Percentiles rank a stretch among this genome's conserved stretches.
phyloP scores from a whole-genome alignment of 2,329 filamentous ascomycete genomes.

The Neopestalotiopsis sp. region DNA sequence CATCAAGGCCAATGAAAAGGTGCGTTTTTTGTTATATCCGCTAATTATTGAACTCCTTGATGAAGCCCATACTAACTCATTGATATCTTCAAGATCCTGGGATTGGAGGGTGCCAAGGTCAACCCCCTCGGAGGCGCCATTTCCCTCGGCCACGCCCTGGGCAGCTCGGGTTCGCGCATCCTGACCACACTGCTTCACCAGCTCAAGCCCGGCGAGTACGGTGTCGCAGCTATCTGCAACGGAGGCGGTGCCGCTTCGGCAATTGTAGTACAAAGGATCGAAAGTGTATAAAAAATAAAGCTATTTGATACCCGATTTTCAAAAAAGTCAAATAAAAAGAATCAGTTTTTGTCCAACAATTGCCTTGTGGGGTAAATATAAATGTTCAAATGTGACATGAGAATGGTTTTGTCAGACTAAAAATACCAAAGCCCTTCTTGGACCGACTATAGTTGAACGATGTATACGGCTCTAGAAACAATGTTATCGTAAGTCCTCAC shows the following conservation, averaged over 20 bases:
- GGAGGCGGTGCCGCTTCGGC: slow-evolving; percentile 92
- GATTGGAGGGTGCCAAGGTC: slow-evolving; percentile 78
- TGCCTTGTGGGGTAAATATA: background rate
- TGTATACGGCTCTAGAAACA: no score
- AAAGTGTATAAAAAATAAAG: slow-evolving; percentile 51
- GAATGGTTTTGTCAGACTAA: background rate
- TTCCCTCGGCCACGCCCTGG: slow-evolving; percentile 87
- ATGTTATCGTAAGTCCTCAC: no score
- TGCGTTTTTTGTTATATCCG: slow-evolving; percentile 36
- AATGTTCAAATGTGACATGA: background rate
- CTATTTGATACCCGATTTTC: slow-evolving; percentile 8
- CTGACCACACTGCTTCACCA: slow-evolving; percentile 90
- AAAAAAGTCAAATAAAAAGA: background rate
- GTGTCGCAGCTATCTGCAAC: slow-evolving; percentile 95
- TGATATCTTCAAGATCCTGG: slow-evolving; percentile 67
- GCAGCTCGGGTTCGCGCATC: slow-evolving; percentile 92
- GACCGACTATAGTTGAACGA: no score
- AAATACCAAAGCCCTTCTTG: no score
- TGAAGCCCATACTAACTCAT: background rate
- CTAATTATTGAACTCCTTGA: slow-evolving; percentile 11
- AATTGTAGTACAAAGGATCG: slow-evolving; percentile 85
- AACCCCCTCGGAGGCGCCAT: slow-evolving; percentile 93
- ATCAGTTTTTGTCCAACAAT: background rate
- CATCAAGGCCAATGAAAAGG: slow-evolving; percentile 92
- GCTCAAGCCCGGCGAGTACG: slow-evolving; percentile 89